Evolutionary conservation across 306 rosid genomes (phyloP).

Genomic region (Corylus avellana): DNA sequence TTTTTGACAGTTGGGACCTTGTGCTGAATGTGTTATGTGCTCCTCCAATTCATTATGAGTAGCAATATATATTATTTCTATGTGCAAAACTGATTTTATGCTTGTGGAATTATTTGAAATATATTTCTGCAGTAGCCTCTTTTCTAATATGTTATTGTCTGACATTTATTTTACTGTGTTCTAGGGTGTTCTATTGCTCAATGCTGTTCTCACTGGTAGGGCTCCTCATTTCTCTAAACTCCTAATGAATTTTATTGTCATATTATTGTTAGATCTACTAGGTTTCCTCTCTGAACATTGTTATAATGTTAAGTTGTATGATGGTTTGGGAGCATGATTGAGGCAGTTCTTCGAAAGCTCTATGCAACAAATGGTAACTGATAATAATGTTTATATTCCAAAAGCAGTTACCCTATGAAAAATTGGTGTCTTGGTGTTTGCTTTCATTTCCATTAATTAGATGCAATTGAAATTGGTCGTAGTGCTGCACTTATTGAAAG

Average conservation of each 20-base stretch:
- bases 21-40: conserved; percentile 6
- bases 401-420: neutral
- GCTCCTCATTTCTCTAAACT: neutral
- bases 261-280: conserved; percentile 4
- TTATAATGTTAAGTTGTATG: neutral
- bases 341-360: neutral
- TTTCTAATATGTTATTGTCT: conserved; percentile 15
- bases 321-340: neutral
- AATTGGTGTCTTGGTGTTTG: neutral
- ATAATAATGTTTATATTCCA: neutral
- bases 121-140: neutral
- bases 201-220: conserved; percentile 94
- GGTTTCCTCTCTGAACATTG: neutral
- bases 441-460: neutral
- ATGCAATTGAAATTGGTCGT: neutral
- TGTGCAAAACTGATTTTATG: neutral
- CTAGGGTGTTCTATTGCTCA: conserved; percentile 93
- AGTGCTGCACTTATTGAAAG: neutral
- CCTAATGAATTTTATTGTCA: neutral
- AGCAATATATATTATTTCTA: neutral
- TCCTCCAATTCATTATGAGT: neutral
- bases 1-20: neutral
- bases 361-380: neutral
- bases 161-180: conserved; percentile 34
- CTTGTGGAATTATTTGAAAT: neutral